Percentiles rank a stretch among this genome's conserved stretches.
These are phyloP conservation scores for Neonectria faginata DNA, from an alignment of 2,329 filamentous ascomycete species.

Conservation along the genomic window DNA sequence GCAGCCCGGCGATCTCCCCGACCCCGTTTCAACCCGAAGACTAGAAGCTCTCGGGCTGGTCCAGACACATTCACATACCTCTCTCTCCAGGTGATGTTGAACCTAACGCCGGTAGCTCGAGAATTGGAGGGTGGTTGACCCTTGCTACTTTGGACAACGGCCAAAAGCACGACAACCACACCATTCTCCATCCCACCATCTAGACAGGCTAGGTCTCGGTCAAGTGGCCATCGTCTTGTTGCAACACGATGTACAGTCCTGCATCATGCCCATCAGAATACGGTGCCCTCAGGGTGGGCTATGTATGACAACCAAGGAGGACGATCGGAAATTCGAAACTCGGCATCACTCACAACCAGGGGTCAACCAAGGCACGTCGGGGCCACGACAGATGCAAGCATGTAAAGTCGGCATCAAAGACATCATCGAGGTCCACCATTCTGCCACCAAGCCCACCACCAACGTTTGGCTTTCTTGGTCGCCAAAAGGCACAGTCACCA, in stretches of 20 bases:
- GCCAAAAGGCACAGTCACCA: slow-evolving; percentile 17
- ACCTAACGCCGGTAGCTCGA: slow-evolving; percentile 30
- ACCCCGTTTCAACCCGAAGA: neutral
- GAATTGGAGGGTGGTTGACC: slow-evolving; percentile 16
- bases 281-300: slow-evolving; percentile 29
- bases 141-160: slow-evolving; percentile 2
- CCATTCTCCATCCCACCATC: slow-evolving; percentile 25
- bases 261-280: slow-evolving; percentile 36
- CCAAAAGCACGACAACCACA: slow-evolving; percentile 32
- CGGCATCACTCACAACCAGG: slow-evolving; percentile 1
- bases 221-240: slow-evolving; percentile 27
- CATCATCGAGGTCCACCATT: slow-evolving; percentile 40
- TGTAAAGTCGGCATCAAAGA: slow-evolving; percentile 28
- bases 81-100: slow-evolving; percentile 24
- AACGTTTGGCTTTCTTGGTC: slow-evolving; percentile 1
- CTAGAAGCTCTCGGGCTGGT: slow-evolving; percentile 4
- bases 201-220: slow-evolving; percentile 28
- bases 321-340: slow-evolving; percentile 33
- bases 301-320: slow-evolving; percentile 32
- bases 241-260: slow-evolving; percentile 36
- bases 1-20: slow-evolving; percentile 11
- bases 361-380: slow-evolving; percentile 14
- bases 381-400: slow-evolving; percentile 9
- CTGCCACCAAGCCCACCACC: slow-evolving; percentile 24
- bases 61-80: slow-evolving; percentile 11